Base-by-base conservation (phyloP, 2,329 filamentous ascomycete species). In the Incumbomyces delicatus region DNA sequence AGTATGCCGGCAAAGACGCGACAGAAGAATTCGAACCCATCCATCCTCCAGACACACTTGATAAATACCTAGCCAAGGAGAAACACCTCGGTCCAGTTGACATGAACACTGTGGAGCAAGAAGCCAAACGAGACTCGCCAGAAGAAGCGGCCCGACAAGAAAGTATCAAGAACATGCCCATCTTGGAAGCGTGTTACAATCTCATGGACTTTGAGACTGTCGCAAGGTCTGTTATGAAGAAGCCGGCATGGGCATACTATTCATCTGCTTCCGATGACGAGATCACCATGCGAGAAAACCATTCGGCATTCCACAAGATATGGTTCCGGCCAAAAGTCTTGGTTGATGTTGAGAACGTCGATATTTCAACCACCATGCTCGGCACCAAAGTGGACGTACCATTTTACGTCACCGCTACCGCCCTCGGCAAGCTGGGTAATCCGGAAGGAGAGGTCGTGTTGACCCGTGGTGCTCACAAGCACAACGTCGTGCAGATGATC, bases 401-500 rank as follows among this genome's bases (percentile, higher is more conserved):
- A 17, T 94, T 95, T 70, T 98, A 98, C 69, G 84, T 98, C 16
- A 95, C 92, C 1, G 92, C 92, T 37, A 96, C 92, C 6, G 92
- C 92, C 0, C 77, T 98, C 6, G 92, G 92, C 57, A 96, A 96
- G 68, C 80, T 98, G 3, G 92, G 92, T 49, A 77, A 98, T 63
- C 85, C 85, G 0, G 92, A 96, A 65, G 55, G 92, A 57, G 92
- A 98, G 66, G 88, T 95, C 4, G 74, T 95, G 8, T 76, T 98
- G 48, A 96, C 92, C 0, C 77, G 81, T 48, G 88, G 87, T 13
- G 83, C 92, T 1, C 75, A 77, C 62, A 86, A 84, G 61, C 90
- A 96, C 73, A 80, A 89, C 61, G 83, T 96, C 43, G 78, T 96
- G 51, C 92, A 98, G 68, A 98, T 98, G 92, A 96, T 98, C 51